phyloP scores from a whole-genome alignment of 306 rosid species.

The Mimosa bimucronata region DNA sequence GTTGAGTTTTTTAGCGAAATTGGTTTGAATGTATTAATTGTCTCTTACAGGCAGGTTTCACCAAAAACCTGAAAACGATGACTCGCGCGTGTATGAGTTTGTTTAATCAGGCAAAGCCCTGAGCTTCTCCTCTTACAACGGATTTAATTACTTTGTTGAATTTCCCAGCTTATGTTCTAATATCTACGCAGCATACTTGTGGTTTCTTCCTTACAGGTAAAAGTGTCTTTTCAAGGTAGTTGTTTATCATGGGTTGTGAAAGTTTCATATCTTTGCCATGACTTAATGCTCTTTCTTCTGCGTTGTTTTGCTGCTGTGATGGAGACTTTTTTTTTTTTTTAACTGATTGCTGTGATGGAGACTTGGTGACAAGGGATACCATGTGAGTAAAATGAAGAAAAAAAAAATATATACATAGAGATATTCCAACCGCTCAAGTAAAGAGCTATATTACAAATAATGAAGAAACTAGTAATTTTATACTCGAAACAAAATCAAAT shows the following conservation, averaged over 20 bases:
- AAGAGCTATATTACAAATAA: too few relatives aligned
- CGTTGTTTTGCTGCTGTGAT: too few relatives aligned
- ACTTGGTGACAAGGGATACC: too few relatives aligned
- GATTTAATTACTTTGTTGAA: constrained; percentile 63
- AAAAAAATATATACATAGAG: too few relatives aligned
- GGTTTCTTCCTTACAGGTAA: constrained; percentile 45
- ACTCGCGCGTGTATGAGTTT: constrained; percentile 76
- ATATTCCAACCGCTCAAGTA: too few relatives aligned
- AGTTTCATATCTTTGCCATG: constrained; percentile 36
- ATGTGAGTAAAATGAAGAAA: too few relatives aligned
- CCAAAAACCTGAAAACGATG: constrained; percentile 47
- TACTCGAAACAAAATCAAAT: too few relatives aligned
- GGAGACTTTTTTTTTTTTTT: too few relatives aligned
- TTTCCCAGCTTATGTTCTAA: constrained; percentile 49
- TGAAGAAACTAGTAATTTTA: too few relatives aligned
- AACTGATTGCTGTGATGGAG: too few relatives aligned
- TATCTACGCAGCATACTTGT: constrained; percentile 49
- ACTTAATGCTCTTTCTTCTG: too few relatives aligned
- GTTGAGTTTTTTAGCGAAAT: too few relatives aligned
- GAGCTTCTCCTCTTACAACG: constrained; percentile 67
- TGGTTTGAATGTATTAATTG: not conserved
- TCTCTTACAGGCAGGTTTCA: constrained; percentile 41
- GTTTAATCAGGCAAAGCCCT: constrained; percentile 72
- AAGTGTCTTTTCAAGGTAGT: constrained; percentile 43
- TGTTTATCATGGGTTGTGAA: constrained; percentile 44